These are phyloP conservation scores for Camelina neglecta DNA, from an alignment of 345 rosid species.

Conservation along the genomic window DNA sequence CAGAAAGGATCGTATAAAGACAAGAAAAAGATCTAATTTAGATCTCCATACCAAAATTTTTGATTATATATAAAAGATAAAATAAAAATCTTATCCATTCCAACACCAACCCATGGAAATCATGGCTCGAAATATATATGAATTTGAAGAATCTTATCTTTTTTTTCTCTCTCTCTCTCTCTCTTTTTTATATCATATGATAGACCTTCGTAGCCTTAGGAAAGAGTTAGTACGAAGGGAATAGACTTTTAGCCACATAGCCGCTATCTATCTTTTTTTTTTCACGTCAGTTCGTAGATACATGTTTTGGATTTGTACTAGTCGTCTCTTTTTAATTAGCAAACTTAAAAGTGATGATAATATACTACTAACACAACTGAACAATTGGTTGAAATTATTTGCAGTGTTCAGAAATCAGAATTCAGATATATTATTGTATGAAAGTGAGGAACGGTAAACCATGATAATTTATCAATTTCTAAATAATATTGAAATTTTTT, in stretches of 20 bases:
- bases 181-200: constrained; percentile 26
- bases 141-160: constrained; percentile 39
- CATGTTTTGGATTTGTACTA: too few species aligned
- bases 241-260: constrained; percentile 34
- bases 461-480: too few species aligned
- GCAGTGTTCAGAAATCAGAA: not conserved
- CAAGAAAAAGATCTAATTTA: constrained; percentile 30
- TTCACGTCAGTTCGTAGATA: not conserved
- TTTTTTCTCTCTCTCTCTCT: not conserved
- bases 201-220: constrained; percentile 38
- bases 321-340: too few species aligned
- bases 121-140: not conserved
- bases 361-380: too few species aligned
- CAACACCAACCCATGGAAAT: constrained; percentile 38
- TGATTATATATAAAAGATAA: not conserved
- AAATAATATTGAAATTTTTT: too few species aligned
- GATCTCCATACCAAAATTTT: constrained; percentile 20
- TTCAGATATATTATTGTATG: not conserved
- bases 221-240: constrained; percentile 30
- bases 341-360: too few species aligned
- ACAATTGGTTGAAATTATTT: not conserved
- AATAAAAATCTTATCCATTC: constrained; percentile 34
- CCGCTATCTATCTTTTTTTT: not conserved
- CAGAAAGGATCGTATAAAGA: constrained; percentile 33
- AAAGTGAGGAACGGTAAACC: too few species aligned